Evolutionary conservation across 306 rosid genomes (phyloP).

Genomic region (Vigna reflexopilosa): DNA sequence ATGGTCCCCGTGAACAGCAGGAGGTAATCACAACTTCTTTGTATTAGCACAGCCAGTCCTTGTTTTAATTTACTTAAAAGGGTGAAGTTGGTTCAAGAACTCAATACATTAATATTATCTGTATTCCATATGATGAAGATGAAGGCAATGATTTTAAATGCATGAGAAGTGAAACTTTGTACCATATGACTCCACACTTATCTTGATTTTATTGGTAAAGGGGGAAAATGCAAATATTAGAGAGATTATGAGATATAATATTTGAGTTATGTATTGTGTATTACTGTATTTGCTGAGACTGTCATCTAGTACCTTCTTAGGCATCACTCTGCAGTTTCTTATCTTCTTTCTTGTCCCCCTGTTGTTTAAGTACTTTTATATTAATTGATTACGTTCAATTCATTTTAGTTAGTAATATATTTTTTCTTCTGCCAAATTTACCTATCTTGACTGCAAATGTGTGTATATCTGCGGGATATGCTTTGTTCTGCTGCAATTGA

Average conservation of each 20-base stretch:
- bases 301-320: conserved; percentile 3
- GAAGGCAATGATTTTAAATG: conserved; percentile 2
- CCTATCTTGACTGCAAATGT: not conserved
- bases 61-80: conserved; percentile 9
- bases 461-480: conserved; percentile 1
- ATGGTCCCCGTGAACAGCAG: conserved; percentile 70
- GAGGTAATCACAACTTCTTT: conserved; percentile 58
- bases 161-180: conserved; percentile 1
- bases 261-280: not conserved
- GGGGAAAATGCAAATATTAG: not conserved
- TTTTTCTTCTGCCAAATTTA: conserved; percentile 12
- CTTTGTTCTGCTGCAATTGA: not conserved
- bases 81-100: conserved; percentile 26
- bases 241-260: not conserved
- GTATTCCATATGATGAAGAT: conserved; percentile 2
- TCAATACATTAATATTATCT: conserved; percentile 13
- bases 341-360: not conserved
- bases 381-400: not conserved
- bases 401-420: not conserved
- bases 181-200: not conserved
- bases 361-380: not conserved
- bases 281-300: conserved; percentile 6
- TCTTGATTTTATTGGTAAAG: conserved; percentile 24
- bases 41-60: not conserved
- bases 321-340: conserved; percentile 1